Evolutionary conservation across 371 early-diverging fungal species (phyloP).

Genomic region (Cokeromyces recurvatus): DNA sequence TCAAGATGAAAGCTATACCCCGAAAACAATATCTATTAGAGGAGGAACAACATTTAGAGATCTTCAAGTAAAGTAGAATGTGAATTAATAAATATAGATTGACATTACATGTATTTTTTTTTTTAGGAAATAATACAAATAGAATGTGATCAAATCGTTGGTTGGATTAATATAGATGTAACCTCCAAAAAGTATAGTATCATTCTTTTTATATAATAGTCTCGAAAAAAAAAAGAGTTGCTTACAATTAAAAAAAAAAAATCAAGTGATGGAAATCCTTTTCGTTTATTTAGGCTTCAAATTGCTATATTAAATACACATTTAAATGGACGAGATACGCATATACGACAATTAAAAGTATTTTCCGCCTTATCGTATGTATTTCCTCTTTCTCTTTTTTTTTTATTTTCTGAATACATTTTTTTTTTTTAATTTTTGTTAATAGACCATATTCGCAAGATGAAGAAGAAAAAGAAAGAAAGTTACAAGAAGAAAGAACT

Average conservation of each 20-base stretch:
- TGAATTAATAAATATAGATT: background rate
- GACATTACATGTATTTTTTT: background rate
- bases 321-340: slow-evolving; percentile 90
- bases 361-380: slow-evolving; percentile 54
- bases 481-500: too few species aligned
- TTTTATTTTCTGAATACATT: too few species aligned
- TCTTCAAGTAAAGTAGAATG: slow-evolving; percentile 11
- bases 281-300: slow-evolving; percentile 63
- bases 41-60: slow-evolving; percentile 75
- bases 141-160: slow-evolving; percentile 63
- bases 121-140: slow-evolving; percentile 45
- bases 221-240: background rate
- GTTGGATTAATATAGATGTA: slow-evolving; percentile 68
- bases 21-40: slow-evolving; percentile 65
- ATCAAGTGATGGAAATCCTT: slow-evolving; percentile 34
- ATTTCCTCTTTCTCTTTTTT: too few species aligned
- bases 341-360: slow-evolving; percentile 77
- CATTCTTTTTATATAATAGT: background rate
- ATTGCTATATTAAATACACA: slow-evolving; percentile 82
- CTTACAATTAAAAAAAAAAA: background rate
- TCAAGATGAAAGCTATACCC: slow-evolving; percentile 93
- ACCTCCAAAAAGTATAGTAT: slow-evolving; percentile 1
- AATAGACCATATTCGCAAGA: background rate
- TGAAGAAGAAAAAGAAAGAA: background rate
- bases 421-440: too few species aligned